Conservation (phyloP, 768 basidiomycete genomes). For the Boletus speciosus region DNA sequence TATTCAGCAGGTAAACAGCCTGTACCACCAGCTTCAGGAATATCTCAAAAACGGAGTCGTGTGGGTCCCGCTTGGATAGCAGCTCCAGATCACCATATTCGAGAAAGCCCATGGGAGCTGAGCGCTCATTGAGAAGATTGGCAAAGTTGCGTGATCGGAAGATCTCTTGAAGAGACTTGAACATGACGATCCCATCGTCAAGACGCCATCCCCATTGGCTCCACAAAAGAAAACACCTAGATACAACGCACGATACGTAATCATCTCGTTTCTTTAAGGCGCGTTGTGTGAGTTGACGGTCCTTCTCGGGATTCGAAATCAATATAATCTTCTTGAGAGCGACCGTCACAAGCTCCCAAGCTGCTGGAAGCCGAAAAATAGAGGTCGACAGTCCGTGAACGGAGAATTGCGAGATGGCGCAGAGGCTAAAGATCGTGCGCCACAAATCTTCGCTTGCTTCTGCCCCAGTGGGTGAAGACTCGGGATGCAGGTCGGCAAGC, state of each 20-base stretch:
- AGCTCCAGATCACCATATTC: conserved; percentile 50
- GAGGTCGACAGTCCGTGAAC: conserved; percentile 44
- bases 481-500: conserved; percentile 35
- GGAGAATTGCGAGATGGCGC: conserved; percentile 78
- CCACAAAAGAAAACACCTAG: conserved; percentile 71
- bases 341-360: conserved; percentile 62
- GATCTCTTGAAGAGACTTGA: conserved; percentile 63
- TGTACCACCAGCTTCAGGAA: conserved; percentile 81
- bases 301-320: conserved; percentile 41
- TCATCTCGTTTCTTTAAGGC: conserved; percentile 56
- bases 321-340: conserved; percentile 62
- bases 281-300: conserved; percentile 35
- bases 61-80: conserved; percentile 45
- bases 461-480: conserved; percentile 32
- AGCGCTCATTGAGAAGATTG: conserved; percentile 57
- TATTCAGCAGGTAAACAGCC: conserved; percentile 37
- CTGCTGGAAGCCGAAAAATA: conserved; percentile 42
- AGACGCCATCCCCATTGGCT: conserved; percentile 77
- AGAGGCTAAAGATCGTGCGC: conserved; percentile 64
- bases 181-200: conserved; percentile 50
- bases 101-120: conserved; percentile 74
- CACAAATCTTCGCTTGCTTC: conserved; percentile 68
- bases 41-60: conserved; percentile 72
- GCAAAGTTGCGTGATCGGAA: conserved; percentile 76
- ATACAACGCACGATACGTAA: conserved; percentile 66